These are phyloP conservation scores for Venturia effusa DNA, from an alignment of 2,329 filamentous ascomycete species.

Conservation along the genomic window DNA sequence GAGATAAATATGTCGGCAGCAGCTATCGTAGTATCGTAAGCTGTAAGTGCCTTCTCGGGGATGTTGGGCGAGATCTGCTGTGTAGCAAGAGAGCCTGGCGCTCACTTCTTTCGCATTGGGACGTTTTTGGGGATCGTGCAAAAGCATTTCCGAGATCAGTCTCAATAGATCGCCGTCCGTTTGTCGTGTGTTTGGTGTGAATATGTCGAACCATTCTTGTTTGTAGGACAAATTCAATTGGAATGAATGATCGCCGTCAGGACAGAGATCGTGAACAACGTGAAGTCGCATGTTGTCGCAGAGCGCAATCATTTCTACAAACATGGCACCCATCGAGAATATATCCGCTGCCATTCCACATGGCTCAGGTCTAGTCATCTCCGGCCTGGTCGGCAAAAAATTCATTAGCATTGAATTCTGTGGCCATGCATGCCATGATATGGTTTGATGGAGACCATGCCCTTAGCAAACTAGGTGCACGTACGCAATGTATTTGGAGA, in stretches of 20 bases:
- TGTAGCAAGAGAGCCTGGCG: background rate
- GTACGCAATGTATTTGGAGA: background rate
- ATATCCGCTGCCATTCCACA: conserved; percentile 2
- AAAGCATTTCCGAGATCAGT: background rate
- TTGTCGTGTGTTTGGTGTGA: background rate
- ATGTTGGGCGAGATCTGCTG: background rate
- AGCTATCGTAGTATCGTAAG: background rate
- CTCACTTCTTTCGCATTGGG: background rate
- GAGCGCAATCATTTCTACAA: background rate
- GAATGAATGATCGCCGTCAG: background rate
- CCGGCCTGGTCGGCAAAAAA: background rate
- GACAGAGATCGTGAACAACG: background rate
- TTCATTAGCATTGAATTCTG: background rate
- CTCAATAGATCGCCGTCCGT: background rate
- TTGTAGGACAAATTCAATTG: background rate
- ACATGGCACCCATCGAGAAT: background rate
- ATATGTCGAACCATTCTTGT: background rate
- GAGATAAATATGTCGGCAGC: background rate
- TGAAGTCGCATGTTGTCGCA: conserved; percentile 1
- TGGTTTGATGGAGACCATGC: conserved; percentile 1
- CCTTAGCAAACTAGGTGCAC: background rate
- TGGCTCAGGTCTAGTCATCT: background rate
- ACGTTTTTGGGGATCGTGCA: background rate
- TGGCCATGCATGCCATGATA: background rate
- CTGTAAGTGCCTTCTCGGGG: background rate